Conservation (phyloP, 148 eudicot genomes). For the Rhododendron simsii region DNA sequence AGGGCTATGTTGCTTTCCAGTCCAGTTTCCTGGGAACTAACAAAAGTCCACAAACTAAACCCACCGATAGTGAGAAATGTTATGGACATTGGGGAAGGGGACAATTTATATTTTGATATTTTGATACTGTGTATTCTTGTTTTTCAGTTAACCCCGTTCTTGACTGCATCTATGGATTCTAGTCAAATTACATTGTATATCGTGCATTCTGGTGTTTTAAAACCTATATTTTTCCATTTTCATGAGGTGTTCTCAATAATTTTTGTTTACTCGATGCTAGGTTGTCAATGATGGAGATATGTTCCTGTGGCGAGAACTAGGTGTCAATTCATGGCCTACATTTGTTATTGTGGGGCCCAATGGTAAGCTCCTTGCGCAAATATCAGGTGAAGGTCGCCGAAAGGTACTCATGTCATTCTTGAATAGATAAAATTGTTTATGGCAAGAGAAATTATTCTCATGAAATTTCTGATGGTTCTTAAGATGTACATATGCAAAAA, state of each 20-base stretch:
- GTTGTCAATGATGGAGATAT: slow-evolving; percentile 99
- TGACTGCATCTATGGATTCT: not conserved
- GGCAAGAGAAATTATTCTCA: not conserved
- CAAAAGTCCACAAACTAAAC: not conserved
- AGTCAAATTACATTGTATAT: not conserved
- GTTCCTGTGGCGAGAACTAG: slow-evolving; percentile 93
- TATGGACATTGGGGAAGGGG: not conserved
- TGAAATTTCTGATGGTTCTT: not conserved
- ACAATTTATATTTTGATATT: not conserved
- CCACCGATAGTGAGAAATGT: not conserved
- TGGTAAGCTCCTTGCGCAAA: slow-evolving; percentile 78
- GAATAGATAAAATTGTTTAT: not conserved
- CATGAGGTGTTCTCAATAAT: not conserved
- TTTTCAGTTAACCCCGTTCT: not conserved
- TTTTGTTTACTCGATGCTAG: slow-evolving; percentile 25
- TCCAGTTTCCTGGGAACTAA: not conserved
- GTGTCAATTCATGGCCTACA: slow-evolving; percentile 94
- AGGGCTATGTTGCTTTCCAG: not conserved
- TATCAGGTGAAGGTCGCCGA: slow-evolving; percentile 90
- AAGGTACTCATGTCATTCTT: slow-evolving; percentile 48
- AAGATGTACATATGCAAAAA: not conserved
- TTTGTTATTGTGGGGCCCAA: slow-evolving; percentile 86
- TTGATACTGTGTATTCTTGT: not conserved
- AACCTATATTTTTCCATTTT: not conserved
- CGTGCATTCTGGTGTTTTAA: not conserved